Evolutionary conservation across 1,284 basidiomycete genomes (phyloP), one percentile per base, ranked within the genome.

Genomic region (Bjerkandera adusta): DNA sequence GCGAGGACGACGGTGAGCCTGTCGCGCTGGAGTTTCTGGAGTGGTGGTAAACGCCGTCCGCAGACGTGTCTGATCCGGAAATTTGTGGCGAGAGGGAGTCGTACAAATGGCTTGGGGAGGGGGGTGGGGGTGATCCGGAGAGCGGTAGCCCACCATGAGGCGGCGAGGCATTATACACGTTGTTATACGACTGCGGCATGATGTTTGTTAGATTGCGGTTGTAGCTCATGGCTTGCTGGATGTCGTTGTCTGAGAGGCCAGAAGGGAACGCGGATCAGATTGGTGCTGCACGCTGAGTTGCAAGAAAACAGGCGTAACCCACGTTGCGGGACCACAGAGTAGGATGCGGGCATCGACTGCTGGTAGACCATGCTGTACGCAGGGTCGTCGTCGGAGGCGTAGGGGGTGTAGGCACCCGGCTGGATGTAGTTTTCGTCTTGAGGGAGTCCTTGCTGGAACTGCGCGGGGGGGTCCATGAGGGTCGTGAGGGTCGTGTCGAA

Each of bases 21-120:
- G 82, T 78, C 61, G 81, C 80, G 64, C 82, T 85, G 64, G 81
- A 84, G 71, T 86, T 86, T 62, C 76, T 68, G 51, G 84, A 86
- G 64, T 83, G 46, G 46, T 76, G 76, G 75, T 89, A 87, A 55
- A 83, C 67, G 59, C 83, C 83, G 76, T 88, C 85, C 58, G 73
- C 83, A 61, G 85, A 88, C 61, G 85, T 85, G 69, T 89, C 87
- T 70, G 87, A 89, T 70, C 86, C 86, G 69, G 85, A 89, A 62
- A 88, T 73, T 68, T 83, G 85, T 66, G 87, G 86, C 46, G 85
- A 87, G 59, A 88, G 71, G 63, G 86, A 81, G 69, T 85, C 84
- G 68, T 88, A 88, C 69, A 85, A 77, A 70, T 82, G 77, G 40
- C 48, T 34, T 66, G 86, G 85, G 56, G 83, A 85, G 55, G 79